Conservation (phyloP, 164 flowering plant genomes). For the Nymphaea colorata region DNA sequence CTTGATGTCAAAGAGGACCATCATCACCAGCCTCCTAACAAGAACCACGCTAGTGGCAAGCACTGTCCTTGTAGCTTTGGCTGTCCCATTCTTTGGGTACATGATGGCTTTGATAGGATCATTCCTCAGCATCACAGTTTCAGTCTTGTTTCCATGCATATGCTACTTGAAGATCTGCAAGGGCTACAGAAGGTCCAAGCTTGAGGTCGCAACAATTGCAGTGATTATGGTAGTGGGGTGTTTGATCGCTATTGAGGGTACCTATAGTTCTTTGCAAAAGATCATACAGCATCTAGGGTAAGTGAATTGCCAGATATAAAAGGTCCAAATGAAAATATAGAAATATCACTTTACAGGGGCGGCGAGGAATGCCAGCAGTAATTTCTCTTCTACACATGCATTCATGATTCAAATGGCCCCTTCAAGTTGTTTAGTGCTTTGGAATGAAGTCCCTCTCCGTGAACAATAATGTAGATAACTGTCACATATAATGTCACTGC, state of each 20-base stretch:
- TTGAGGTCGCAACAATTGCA: not conserved
- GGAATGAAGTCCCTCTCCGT: too few species aligned
- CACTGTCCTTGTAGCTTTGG: not conserved
- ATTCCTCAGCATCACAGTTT: not conserved
- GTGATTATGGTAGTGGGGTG: not conserved
- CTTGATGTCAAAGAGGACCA: not conserved
- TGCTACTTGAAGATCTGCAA: constrained; percentile 1
- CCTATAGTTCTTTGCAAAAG: not conserved
- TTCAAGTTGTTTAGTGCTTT: too few species aligned
- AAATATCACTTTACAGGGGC: too few species aligned
- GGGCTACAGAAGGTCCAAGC: not conserved
- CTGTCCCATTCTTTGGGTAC: constrained; percentile 1
- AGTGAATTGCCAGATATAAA: too few species aligned
- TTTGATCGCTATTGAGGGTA: not conserved
- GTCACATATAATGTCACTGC: too few species aligned
- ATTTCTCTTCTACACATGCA: too few species aligned
- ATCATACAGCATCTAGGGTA: not conserved
- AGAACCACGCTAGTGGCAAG: constrained; percentile 1
- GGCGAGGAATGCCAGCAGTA: too few species aligned
- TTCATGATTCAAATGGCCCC: too few species aligned
- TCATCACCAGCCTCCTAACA: not conserved
- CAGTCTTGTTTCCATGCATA: not conserved
- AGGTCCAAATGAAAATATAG: too few species aligned
- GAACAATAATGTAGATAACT: too few species aligned
- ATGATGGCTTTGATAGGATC: constrained; percentile 1